Base-by-base conservation (phyloP, 2,329 filamentous ascomycete genomes). In the Trichoderma koningiopsis region DNA sequence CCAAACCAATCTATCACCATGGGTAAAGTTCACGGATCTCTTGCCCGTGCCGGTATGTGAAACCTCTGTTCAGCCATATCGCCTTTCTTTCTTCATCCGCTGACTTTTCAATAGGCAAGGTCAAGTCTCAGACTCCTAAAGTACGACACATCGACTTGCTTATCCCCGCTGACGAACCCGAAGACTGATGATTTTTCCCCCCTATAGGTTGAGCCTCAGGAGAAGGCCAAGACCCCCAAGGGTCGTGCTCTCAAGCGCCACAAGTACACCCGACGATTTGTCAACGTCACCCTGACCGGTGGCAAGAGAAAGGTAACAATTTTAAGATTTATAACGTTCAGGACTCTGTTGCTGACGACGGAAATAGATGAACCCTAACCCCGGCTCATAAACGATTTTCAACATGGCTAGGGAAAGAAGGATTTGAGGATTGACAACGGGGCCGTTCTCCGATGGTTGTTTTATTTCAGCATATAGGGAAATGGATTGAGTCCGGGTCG, bases 191-290 rank as follows among this genome's bases (percentile, higher is more conserved):
- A 76, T 71, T 35, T 71, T 40, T 66, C 24, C 43, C 35, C 65
- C 59, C 68, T 72, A 77, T 71, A 94, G 91, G 92, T 95, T 84
- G 92, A 96, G 85, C 85, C 88, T 71, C 91, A 94, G 85, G 94
- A 97, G 91, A 97, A 97, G 91, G 87, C 92, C 86, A 97, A 98
- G 92, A 88, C 86, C 78, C 94, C 95, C 82, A 97, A 97, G 91
- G 95, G 95, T 81, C 94, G 95, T 81, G 95, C 95, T 78, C 93
- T 96, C 87, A 98, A 98, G 94, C 90, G 95, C 81, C 90, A 96
- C 83, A 90, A 89, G 83, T 97, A 97, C 90, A 97, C 93, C 78
- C 92, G 95, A 83, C 94, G 95, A 80, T 98, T 98, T 88, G 94
- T 98, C 78, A 97, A 98, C 86, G 94, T 98, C 82, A 96, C 93